These are phyloP conservation scores for Multifurca ochricompacta DNA, from an alignment of 768 basidiomycete genomes.

Conservation along the genomic window DNA sequence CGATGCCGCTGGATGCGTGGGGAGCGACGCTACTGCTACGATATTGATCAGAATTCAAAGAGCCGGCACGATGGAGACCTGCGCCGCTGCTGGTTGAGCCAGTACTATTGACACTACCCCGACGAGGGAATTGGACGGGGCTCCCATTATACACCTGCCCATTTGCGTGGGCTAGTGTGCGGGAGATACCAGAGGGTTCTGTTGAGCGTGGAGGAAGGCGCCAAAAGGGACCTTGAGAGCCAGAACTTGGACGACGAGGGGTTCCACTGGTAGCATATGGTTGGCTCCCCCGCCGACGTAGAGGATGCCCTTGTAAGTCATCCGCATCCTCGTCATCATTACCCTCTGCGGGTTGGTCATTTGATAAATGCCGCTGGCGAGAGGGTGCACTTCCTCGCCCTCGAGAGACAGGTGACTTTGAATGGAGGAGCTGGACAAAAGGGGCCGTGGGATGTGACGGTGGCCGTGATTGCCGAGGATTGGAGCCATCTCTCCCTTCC, in stretches of 20 bases:
- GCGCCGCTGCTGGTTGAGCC: slow-evolving; percentile 9
- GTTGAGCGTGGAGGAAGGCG: not conserved
- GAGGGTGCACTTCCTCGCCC: slow-evolving; percentile 1
- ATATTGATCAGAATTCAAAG: slow-evolving; percentile 9
- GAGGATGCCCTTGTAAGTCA: not conserved
- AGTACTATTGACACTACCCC: slow-evolving; percentile 15
- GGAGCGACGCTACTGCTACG: slow-evolving; percentile 5
- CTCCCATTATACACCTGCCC: slow-evolving; percentile 29
- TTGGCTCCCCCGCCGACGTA: not conserved
- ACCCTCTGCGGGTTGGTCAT: not conserved
- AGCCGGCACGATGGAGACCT: slow-evolving; percentile 21
- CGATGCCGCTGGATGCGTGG: slow-evolving; percentile 13
- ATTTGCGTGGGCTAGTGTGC: slow-evolving; percentile 24
- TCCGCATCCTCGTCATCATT: slow-evolving; percentile 3
- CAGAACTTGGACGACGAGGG: slow-evolving; percentile 11
- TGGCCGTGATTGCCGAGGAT: slow-evolving; percentile 7
- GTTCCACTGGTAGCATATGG: slow-evolving; percentile 4
- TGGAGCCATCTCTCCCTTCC: not conserved
- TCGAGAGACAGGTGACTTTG: slow-evolving; percentile 9
- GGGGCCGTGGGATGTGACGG: not conserved
- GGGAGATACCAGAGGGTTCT: slow-evolving; percentile 17
- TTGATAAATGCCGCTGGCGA: slow-evolving; percentile 9
- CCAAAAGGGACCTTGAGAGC: slow-evolving; percentile 1
- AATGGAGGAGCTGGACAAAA: not conserved
- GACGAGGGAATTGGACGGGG: slow-evolving; percentile 35